Evolutionary conservation across 192 early-diverging fungal genomes (phyloP).

Genomic region (Blastocladiella britannica): DNA sequence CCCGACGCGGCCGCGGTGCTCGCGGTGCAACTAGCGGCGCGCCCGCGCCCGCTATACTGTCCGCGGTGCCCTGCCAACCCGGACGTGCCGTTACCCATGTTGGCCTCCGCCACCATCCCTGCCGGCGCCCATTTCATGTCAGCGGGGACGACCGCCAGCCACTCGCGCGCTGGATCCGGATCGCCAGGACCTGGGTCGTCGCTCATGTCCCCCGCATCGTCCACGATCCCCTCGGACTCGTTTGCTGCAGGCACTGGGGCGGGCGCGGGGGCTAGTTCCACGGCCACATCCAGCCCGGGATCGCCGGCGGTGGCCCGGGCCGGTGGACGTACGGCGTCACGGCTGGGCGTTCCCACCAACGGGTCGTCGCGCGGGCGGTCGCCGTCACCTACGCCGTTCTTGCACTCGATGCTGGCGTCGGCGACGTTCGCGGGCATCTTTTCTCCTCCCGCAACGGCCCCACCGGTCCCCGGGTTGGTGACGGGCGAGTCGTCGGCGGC

Average conservation of each 20-base stretch:
- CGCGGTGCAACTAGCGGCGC: conserved; percentile 26
- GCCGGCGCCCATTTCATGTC: not conserved
- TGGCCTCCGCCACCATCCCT: not conserved
- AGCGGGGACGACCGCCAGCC: too few species aligned
- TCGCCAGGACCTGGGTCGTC: too few species aligned
- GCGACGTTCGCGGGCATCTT: conserved; percentile 19
- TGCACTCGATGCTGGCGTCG: conserved; percentile 15
- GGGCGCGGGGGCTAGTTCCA: too few species aligned
- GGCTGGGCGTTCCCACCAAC: too few species aligned
- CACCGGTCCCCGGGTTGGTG: not conserved
- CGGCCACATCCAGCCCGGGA: too few species aligned
- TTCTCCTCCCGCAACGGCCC: not conserved
- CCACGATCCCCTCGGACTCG: too few species aligned
- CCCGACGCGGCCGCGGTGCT: conserved; percentile 26
- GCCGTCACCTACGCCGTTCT: conserved; percentile 5
- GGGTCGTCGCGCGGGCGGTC: not conserved
- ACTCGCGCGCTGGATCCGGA: too few species aligned
- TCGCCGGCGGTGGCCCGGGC: too few species aligned
- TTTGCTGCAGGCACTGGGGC: too few species aligned
- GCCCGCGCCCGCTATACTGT: conserved; percentile 14
- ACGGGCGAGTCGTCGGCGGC: too few species aligned
- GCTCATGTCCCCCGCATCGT: too few species aligned
- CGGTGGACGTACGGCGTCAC: too few species aligned
- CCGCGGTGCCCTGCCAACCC: conserved; percentile 14
- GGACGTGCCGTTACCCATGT: not conserved